These are phyloP conservation scores for Aureobasidium melanogenum DNA, from an alignment of 2,329 filamentous ascomycete species.

Conservation along the genomic window DNA sequence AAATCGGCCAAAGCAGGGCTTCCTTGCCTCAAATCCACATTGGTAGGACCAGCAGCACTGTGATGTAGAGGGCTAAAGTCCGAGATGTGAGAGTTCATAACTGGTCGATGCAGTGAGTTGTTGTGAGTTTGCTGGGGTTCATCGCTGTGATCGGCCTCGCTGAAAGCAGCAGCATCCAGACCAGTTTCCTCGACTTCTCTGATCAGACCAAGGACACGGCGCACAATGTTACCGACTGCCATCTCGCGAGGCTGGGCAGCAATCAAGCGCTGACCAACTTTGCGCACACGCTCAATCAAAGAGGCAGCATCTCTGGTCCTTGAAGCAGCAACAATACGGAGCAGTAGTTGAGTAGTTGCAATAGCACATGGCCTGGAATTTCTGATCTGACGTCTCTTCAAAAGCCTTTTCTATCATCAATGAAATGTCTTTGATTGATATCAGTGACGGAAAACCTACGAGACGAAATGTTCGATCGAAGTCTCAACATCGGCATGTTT, in stretches of 20 bases:
- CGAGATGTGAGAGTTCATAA: slow-evolving; percentile 34
- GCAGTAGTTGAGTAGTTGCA: slow-evolving; percentile 80
- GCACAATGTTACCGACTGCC: slow-evolving; percentile 88
- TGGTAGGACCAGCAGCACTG: slow-evolving; percentile 25
- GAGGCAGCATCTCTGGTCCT: slow-evolving; percentile 69
- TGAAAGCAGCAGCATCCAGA: slow-evolving; percentile 57
- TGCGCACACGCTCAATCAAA: slow-evolving; percentile 70
- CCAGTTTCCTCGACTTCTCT: slow-evolving; percentile 84
- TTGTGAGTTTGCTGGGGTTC: slow-evolving; percentile 25
- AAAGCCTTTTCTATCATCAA: slow-evolving; percentile 47
- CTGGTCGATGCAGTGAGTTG: slow-evolving; percentile 29
- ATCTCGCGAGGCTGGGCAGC: slow-evolving; percentile 84
- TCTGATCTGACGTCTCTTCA: slow-evolving; percentile 84
- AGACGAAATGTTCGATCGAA: slow-evolving; percentile 74
- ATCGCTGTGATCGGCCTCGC: slow-evolving; percentile 40
- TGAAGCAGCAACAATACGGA: slow-evolving; percentile 74
- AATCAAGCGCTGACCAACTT: slow-evolving; percentile 67
- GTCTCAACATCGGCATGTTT: slow-evolving; percentile 68
- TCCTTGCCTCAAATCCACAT: neutral
- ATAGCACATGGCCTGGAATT: slow-evolving; percentile 83
- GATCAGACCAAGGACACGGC: slow-evolving; percentile 81
- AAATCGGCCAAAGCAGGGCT: neutral
- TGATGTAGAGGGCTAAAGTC: slow-evolving; percentile 40
- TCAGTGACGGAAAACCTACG: slow-evolving; percentile 45
- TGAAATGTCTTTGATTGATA: slow-evolving; percentile 7